Conservation (phyloP, 768 basidiomycete genomes). For the Gloeophyllum trabeum region DNA sequence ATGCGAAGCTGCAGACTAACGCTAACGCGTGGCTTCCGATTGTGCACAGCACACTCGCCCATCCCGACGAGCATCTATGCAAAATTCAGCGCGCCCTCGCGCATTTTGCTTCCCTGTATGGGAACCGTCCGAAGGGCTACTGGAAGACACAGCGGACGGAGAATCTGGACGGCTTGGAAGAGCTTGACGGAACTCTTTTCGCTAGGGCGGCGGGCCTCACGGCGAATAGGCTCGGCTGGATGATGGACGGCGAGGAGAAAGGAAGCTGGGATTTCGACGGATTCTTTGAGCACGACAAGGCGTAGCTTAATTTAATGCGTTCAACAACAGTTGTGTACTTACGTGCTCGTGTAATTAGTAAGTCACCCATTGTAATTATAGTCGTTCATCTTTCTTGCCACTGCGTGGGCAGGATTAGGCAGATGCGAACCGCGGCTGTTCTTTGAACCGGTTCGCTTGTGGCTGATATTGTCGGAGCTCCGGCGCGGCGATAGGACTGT, state of each 20-base stretch:
- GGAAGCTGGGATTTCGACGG: conserved; percentile 17
- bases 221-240: conserved; percentile 24
- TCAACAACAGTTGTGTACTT: too few relatives aligned
- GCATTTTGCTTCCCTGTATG: conserved; percentile 34
- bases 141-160: conserved; percentile 14
- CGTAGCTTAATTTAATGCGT: too few relatives aligned
- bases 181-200: conserved; percentile 55
- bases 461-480: too few relatives aligned
- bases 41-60: conserved; percentile 36
- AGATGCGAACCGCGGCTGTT: too few relatives aligned
- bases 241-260: conserved; percentile 21
- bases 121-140: conserved; percentile 21
- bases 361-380: too few relatives aligned
- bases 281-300: conserved; percentile 16
- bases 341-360: too few relatives aligned
- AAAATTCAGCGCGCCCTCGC: conserved; percentile 39
- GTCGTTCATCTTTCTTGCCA: too few relatives aligned
- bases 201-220: conserved; percentile 37
- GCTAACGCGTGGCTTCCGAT: conserved; percentile 54
- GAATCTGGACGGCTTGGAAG: conserved; percentile 38
- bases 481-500: too few relatives aligned
- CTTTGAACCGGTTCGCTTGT: too few relatives aligned
- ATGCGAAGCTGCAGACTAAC: conserved; percentile 14
- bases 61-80: conserved; percentile 48
- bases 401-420: too few relatives aligned